Evolutionary conservation across 2,329 filamentous ascomycete genomes (phyloP), one percentile per base, ranked within the genome.

Genomic region (Penicillium fuscoglaucum): DNA sequence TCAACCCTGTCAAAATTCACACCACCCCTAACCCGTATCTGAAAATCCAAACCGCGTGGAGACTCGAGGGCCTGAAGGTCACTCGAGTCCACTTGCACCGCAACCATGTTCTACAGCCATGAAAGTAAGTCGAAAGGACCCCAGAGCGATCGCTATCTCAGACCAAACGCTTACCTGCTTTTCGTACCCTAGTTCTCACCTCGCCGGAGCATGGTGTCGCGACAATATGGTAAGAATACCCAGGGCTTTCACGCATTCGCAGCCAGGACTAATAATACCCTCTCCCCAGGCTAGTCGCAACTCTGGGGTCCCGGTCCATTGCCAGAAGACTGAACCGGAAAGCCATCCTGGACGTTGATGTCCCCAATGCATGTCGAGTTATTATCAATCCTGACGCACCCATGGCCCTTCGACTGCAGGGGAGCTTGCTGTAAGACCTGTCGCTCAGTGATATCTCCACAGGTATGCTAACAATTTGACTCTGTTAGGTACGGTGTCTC

Each of bases 31-130:
- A 6, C 19, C 9, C 12, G 9, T 13, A 33, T n/a, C 13, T 31
- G 17, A 46, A 12, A 26, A 8, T 37, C 19, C 9, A 46, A 31
- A 4, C n/a, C 17, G n/a, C 2, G 31, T 19, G 1, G 4, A 43
- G 19, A 43, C 29, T 48, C 37, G 43, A 46, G 43, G 17, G 21
- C 44, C 35, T 17, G n/a, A 6, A 10, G 19, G 13, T 44, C 43
- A 24, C 21, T 44, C 24, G 28, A 49, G 28, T 35, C n/a, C 37
- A 43, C 7, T 19, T 31, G 13, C 40, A 10, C 24, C 37, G 15
- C 31, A 60, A 65, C 59, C 58, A 97, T 97, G 93, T 97, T 97
- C 74, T 98, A 96, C 79, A 96, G 90, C 68, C 91, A 96, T 78
- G 93, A 97, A 77, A 91, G 93, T 95, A 80, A 72, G 87, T 76